Evolutionary conservation across 805 yeast genomes (phyloP).

Genomic region (Yamadazyma kitorensis): DNA sequence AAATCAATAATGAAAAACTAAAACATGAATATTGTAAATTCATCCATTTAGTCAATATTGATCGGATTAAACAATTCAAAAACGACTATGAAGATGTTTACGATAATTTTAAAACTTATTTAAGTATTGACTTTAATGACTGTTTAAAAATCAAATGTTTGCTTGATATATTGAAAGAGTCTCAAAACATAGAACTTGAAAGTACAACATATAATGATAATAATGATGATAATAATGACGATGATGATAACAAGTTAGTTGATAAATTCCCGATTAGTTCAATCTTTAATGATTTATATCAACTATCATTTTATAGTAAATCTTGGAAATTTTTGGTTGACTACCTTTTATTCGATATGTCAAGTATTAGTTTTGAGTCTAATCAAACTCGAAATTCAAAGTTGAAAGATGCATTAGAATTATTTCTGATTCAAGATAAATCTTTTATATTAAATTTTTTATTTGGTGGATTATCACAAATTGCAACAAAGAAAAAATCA

Average conservation of each 20-base stretch:
- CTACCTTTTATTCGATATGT: constrained; percentile 44
- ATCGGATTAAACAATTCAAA: constrained; percentile 18
- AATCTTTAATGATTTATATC: constrained; percentile 32
- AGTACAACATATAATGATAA: no score
- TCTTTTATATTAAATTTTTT: constrained; percentile 34
- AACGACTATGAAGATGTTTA: not conserved
- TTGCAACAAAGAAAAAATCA: constrained; percentile 25
- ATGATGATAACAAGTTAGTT: not conserved
- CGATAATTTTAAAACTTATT: not conserved
- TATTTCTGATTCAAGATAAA: constrained; percentile 1
- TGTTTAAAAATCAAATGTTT: constrained; percentile 13
- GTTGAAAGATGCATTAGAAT: constrained; percentile 11
- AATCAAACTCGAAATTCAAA: constrained; percentile 5
- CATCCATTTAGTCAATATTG: constrained; percentile 26
- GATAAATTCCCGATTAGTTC: not conserved
- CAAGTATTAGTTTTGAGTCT: constrained; percentile 12
- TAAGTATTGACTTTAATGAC: constrained; percentile 10
- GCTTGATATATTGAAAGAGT: constrained; percentile 12
- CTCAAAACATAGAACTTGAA: no score
- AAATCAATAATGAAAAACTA: constrained; percentile 23
- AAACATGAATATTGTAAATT: constrained; percentile 54
- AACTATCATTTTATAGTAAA: constrained; percentile 25
- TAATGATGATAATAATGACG: not conserved
- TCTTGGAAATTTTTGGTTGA: constrained; percentile 39
- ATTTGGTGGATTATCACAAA: constrained; percentile 34